Percentiles rank a stretch among this genome's conserved stretches.
These are phyloP conservation scores for Alternaria solani DNA, from an alignment of 2,329 filamentous ascomycete species.

Conservation along the genomic window DNA sequence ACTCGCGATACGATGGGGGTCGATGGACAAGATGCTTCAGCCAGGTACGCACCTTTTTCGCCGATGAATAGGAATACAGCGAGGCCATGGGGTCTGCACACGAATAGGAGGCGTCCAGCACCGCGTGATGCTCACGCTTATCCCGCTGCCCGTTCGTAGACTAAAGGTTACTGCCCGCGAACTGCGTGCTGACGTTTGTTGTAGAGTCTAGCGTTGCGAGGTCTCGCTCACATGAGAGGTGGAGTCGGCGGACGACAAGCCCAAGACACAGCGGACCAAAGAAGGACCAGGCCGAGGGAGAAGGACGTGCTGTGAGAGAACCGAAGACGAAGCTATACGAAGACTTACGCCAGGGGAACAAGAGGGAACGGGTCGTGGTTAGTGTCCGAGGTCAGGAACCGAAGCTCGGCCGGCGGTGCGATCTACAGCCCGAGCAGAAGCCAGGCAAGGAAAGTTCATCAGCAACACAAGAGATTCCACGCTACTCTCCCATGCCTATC, in stretches of 20 bases:
- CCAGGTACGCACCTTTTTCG: constrained; percentile 33
- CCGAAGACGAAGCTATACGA: background rate
- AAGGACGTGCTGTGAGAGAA: background rate
- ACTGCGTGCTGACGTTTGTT: constrained; percentile 7
- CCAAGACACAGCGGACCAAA: background rate
- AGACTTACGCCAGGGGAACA: background rate
- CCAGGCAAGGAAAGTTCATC: background rate
- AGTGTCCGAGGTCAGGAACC: background rate
- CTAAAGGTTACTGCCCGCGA: constrained; percentile 20
- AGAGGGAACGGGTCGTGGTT: constrained; percentile 2
- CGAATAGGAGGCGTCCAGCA: constrained; percentile 21
- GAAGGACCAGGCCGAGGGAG: background rate
- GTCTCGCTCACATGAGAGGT: constrained; percentile 6
- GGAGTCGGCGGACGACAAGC: constrained; percentile 1
- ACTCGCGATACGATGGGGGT: constrained; percentile 6
- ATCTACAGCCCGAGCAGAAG: background rate
- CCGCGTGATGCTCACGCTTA: constrained; percentile 36
- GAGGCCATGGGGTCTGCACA: constrained; percentile 19
- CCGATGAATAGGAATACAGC: constrained; percentile 7
- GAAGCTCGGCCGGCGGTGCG: constrained; percentile 4
- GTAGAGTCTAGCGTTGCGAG: constrained; percentile 11
- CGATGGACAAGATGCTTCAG: constrained; percentile 2
- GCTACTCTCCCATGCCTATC: constrained; percentile 7
- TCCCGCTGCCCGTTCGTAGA: constrained; percentile 12
- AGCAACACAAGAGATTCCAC: background rate